Percentiles rank a stretch among this genome's conserved stretches.
phyloP scores from a whole-genome alignment of 805 yeast species.

The Saturnispora quitensis region DNA sequence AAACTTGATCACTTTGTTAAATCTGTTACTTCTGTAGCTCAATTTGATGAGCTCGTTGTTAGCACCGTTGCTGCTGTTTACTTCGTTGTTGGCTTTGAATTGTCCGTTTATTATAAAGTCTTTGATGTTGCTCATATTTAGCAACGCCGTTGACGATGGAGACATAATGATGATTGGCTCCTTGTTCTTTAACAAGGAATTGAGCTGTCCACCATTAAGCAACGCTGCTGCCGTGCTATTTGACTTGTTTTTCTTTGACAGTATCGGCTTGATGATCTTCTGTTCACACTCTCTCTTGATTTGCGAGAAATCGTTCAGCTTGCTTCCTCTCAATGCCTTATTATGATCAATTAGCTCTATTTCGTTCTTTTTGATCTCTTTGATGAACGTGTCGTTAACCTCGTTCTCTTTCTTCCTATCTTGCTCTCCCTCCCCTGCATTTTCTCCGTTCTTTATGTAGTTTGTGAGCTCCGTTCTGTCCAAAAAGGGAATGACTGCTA shows the following conservation, averaged over 20 bases:
- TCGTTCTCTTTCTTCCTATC: slow-evolving; percentile 18
- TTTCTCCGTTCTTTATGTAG: slow-evolving; percentile 59
- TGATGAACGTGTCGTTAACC: slow-evolving; percentile 42
- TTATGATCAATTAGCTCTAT: slow-evolving; percentile 39
- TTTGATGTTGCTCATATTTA: slow-evolving; percentile 58
- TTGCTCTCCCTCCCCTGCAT: slow-evolving; percentile 33
- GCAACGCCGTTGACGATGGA: slow-evolving; percentile 68
- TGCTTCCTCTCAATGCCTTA: slow-evolving; percentile 44
- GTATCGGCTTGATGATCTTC: slow-evolving; percentile 34
- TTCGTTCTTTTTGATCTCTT: slow-evolving; percentile 33
- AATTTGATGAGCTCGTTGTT: slow-evolving; percentile 36
- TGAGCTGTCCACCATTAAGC: background rate
- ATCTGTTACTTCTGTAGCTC: slow-evolving; percentile 43
- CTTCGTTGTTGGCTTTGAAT: slow-evolving; percentile 32
- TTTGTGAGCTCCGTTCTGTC: slow-evolving; percentile 78
- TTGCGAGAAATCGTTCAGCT: slow-evolving; percentile 57
- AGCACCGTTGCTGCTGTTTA: background rate
- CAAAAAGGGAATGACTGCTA: slow-evolving; percentile 68
- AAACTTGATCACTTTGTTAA: slow-evolving; percentile 51
- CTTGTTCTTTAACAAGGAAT: slow-evolving; percentile 21
- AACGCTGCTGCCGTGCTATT: background rate
- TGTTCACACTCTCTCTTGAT: slow-evolving; percentile 59
- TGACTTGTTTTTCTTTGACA: background rate
- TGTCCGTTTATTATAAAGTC: slow-evolving; percentile 65
- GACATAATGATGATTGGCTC: slow-evolving; percentile 72